These are phyloP conservation scores for Senecio squalidus DNA, from an alignment of 140 eudicot genomes.

Conservation along the genomic window DNA sequence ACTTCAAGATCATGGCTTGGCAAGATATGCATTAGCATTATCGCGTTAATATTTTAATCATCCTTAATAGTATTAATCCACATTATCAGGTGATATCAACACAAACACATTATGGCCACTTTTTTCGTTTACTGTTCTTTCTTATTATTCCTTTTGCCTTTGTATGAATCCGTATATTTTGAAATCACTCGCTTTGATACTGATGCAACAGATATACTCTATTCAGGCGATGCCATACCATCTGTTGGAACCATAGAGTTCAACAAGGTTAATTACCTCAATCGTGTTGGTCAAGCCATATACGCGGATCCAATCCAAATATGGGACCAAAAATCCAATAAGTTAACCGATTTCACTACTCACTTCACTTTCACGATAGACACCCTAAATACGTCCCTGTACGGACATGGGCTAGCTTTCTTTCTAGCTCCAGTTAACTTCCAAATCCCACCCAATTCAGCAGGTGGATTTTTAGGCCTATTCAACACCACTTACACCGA, in stretches of 20 bases:
- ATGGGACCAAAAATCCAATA: conserved; percentile 40
- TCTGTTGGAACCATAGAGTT: conserved; percentile 29
- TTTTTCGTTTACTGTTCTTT: conserved; percentile 1
- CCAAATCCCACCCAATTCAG: conserved; percentile 47
- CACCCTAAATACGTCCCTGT: background rate
- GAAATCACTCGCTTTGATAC: conserved; percentile 18
- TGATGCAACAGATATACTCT: conserved; percentile 20
- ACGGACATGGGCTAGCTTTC: conserved; percentile 65
- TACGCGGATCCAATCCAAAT: conserved; percentile 32
- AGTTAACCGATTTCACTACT: conserved; percentile 43
- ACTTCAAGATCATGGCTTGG: conserved; percentile 12
- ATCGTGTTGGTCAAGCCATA: conserved; percentile 42
- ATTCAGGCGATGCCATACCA: conserved; percentile 33
- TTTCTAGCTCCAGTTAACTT: conserved; percentile 52
- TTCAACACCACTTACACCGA: conserved; percentile 34
- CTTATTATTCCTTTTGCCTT: conserved; percentile 17
- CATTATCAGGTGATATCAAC: conserved; percentile 7
- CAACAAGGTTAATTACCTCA: conserved; percentile 2
- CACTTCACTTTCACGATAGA: conserved; percentile 44
- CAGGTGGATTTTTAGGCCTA: conserved; percentile 46
- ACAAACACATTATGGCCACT: conserved; percentile 7
- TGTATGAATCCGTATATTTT: conserved; percentile 25
- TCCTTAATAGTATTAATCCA: conserved; percentile 1
- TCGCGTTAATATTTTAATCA: background rate
- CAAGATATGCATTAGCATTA: conserved; percentile 5